Percentiles rank a stretch among this genome's conserved stretches.
phyloP scores from a whole-genome alignment of 768 basidiomycete genomes.

The Russula sp. region DNA sequence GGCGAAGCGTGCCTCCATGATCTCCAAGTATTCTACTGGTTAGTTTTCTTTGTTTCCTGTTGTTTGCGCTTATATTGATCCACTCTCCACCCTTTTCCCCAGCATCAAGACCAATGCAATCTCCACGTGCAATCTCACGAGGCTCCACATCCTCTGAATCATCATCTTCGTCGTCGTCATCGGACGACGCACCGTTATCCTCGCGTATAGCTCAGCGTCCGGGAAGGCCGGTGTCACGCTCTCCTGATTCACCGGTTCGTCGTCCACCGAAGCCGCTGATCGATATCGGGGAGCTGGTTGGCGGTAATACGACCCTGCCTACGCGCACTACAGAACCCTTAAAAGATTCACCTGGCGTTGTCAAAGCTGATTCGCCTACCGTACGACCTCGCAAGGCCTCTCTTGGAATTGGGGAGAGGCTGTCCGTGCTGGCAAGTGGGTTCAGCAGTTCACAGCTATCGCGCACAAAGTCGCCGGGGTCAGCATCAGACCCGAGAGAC shows the following conservation, averaged over 20 bases:
- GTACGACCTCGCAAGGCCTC: slow-evolving; percentile 18
- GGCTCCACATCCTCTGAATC: slow-evolving; percentile 27
- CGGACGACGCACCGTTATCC: slow-evolving; percentile 59
- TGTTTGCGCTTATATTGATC: neutral
- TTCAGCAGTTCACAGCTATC: slow-evolving; percentile 10
- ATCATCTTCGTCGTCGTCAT: slow-evolving; percentile 36
- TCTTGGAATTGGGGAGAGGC: slow-evolving; percentile 18
- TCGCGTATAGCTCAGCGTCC: slow-evolving; percentile 57
- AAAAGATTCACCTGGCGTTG: neutral
- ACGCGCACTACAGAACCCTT: slow-evolving; percentile 1
- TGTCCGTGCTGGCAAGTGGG: slow-evolving; percentile 18
- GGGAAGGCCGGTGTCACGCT: slow-evolving; percentile 45
- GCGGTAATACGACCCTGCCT: neutral
- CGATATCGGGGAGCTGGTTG: slow-evolving; percentile 29
- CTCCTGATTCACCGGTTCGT: slow-evolving; percentile 26
- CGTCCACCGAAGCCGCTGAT: slow-evolving; percentile 41
- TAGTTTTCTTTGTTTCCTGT: neutral
- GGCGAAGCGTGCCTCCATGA: slow-evolving; percentile 43
- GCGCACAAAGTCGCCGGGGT: slow-evolving; percentile 6
- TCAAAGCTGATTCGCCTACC: neutral
- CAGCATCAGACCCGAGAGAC: slow-evolving; percentile 4
- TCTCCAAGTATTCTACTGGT: slow-evolving; percentile 19
- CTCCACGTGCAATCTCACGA: slow-evolving; percentile 23
- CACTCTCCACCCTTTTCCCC: neutral
- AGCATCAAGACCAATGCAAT: neutral